Conservation (phyloP, 805 yeast genomes). For the Priceomyces castillae region DNA sequence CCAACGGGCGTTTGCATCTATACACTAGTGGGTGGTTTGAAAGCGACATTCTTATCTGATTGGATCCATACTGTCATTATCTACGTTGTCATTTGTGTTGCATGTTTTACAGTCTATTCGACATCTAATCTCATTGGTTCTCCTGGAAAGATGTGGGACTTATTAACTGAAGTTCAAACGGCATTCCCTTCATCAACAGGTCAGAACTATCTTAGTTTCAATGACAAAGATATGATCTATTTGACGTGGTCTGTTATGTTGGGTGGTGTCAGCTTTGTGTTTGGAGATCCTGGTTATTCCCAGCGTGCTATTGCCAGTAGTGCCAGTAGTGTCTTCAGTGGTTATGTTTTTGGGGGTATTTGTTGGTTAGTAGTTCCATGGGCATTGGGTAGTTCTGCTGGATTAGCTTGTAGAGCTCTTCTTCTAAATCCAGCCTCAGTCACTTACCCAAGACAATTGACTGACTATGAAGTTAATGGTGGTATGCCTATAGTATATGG, state of each 20-base stretch:
- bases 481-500: slow-evolving; percentile 23
- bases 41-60: slow-evolving; percentile 45
- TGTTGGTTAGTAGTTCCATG: slow-evolving; percentile 35
- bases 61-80: slow-evolving; percentile 25
- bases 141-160: slow-evolving; percentile 23
- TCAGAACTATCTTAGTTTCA: slow-evolving; percentile 1
- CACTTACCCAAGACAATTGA: slow-evolving; percentile 8
- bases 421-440: slow-evolving; percentile 19
- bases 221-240: slow-evolving; percentile 10
- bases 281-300: slow-evolving; percentile 23
- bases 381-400: slow-evolving; percentile 27
- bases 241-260: slow-evolving; percentile 6
- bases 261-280: slow-evolving; percentile 4
- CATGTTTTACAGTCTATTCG: slow-evolving; percentile 22
- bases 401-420: slow-evolving; percentile 38
- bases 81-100: slow-evolving; percentile 18
- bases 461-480: slow-evolving; percentile 16
- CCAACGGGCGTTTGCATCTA: slow-evolving; percentile 25
- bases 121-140: slow-evolving; percentile 21
- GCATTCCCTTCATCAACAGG: slow-evolving; percentile 1
- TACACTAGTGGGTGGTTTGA: slow-evolving; percentile 61
- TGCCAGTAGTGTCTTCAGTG: slow-evolving; percentile 17
- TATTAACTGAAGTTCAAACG: slow-evolving; percentile 27
- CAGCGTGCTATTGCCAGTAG: slow-evolving; percentile 26
- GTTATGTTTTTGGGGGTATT: slow-evolving; percentile 29